phyloP scores from a whole-genome alignment of 2,329 filamentous ascomycete species.

The Nannizziopsis barbatae region DNA sequence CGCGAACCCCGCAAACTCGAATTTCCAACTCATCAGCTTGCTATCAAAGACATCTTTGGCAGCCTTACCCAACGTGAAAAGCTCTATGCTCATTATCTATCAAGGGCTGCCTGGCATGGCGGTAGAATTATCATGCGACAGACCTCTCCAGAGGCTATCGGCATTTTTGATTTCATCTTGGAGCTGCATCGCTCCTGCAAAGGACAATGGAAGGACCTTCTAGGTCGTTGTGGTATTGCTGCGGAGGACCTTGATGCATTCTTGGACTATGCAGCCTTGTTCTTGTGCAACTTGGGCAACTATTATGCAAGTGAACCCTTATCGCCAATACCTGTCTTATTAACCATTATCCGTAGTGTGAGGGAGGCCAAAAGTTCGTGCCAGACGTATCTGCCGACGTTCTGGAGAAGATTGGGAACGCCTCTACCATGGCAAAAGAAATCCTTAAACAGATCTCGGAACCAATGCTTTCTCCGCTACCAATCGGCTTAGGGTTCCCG shows the following conservation, averaged over 20 bases:
- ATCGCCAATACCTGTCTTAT: background rate
- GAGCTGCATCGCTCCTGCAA: constrained; percentile 38
- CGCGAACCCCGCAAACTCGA: background rate
- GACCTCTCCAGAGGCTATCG: constrained; percentile 41
- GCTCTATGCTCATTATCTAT: constrained; percentile 20
- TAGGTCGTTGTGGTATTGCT: constrained; percentile 30
- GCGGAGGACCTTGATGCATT: constrained; percentile 32
- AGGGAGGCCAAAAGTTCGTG: constrained; percentile 22
- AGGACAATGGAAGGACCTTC: constrained; percentile 40
- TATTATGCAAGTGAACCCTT: constrained; percentile 27
- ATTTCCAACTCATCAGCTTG: background rate
- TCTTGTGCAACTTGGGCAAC: constrained; percentile 46
- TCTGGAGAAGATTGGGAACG: constrained; percentile 10
- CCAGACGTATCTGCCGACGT: constrained; percentile 17
- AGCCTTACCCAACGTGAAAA: constrained; percentile 14
- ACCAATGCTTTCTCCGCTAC: constrained; percentile 11
- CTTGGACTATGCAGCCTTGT: constrained; percentile 36
- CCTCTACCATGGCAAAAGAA: background rate
- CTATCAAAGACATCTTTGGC: constrained; percentile 11
- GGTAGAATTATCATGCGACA: constrained; percentile 42
- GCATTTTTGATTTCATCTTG: constrained; percentile 46
- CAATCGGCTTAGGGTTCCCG: constrained; percentile 35
- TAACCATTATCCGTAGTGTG: constrained; percentile 15
- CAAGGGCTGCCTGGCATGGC: constrained; percentile 14
- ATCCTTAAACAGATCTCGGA: constrained; percentile 8